Conservation (phyloP, 73 alveolate genomes). For the Paraurostyla sp. region DNA sequence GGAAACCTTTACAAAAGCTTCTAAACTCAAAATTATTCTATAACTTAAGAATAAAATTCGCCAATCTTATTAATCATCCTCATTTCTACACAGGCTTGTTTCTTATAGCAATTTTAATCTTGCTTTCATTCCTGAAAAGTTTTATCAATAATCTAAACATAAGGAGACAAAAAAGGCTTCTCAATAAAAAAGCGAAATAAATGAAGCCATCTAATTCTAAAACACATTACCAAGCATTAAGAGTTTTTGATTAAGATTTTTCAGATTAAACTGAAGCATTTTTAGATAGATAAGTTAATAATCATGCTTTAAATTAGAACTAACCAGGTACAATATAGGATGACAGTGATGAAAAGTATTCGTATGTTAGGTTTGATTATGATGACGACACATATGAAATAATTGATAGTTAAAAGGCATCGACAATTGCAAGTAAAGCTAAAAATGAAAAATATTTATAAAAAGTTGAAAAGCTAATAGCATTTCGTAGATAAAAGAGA, state of each 20-base stretch:
- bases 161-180: not conserved
- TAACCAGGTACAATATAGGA: too few species aligned
- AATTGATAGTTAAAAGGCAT: constrained; percentile 13
- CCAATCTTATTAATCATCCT: not conserved
- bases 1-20: not conserved
- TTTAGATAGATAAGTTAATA: too few species aligned
- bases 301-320: not conserved
- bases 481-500: not conserved
- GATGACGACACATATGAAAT: constrained; percentile 43
- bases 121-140: not conserved
- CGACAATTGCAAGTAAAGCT: not conserved
- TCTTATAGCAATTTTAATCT: not conserved
- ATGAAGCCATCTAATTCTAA: too few species aligned
- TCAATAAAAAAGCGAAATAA: not conserved
- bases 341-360: too few species aligned
- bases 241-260: not conserved
- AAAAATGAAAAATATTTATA: not conserved
- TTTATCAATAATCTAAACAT: not conserved
- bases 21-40: not conserved
- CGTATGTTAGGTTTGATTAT: constrained; percentile 12
- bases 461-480: not conserved
- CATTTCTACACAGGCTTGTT: not conserved
- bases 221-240: not conserved
- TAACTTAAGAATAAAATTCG: not conserved
- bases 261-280: not conserved